These are phyloP conservation scores for Suillus plorans DNA, from an alignment of 768 basidiomycete species.

Conservation along the genomic window DNA sequence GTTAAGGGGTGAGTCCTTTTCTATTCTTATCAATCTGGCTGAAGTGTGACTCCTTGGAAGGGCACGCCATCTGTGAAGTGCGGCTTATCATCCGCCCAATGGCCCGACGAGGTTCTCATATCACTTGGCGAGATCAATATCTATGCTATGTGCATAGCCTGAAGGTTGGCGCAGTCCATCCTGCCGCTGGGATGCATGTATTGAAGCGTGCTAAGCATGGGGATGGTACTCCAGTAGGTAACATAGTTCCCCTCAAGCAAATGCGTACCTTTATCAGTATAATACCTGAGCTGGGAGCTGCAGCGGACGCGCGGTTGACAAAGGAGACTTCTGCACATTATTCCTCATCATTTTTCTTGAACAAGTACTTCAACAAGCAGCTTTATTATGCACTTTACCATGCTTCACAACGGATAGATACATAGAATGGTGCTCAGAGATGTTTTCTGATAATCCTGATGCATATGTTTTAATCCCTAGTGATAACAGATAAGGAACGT, in stretches of 20 bases:
- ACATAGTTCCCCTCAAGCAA: not conserved
- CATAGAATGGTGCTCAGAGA: not conserved
- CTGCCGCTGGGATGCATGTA: not conserved
- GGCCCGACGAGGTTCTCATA: not conserved
- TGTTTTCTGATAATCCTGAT: not conserved
- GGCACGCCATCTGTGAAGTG: not conserved
- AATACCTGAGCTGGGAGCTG: constrained; percentile 25
- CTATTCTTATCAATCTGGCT: not conserved
- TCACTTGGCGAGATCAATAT: not conserved
- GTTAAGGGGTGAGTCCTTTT: constrained; percentile 8
- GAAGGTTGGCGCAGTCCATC: not conserved
- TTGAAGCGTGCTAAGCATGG: not conserved
- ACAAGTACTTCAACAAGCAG: not conserved
- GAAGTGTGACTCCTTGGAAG: not conserved
- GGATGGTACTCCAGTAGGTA: not conserved
- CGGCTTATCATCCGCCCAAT: not conserved
- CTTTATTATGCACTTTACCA: not conserved
- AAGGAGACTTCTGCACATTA: not conserved
- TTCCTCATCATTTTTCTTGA: not conserved
- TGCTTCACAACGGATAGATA: not conserved
- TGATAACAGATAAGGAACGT: not conserved
- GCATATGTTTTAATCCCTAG: not conserved
- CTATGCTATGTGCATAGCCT: not conserved
- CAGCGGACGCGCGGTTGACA: constrained; percentile 22
- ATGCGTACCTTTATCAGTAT: constrained; percentile 20